Base-by-base conservation (phyloP, 2,329 filamentous ascomycete species). In the Biscogniauxia marginata region DNA sequence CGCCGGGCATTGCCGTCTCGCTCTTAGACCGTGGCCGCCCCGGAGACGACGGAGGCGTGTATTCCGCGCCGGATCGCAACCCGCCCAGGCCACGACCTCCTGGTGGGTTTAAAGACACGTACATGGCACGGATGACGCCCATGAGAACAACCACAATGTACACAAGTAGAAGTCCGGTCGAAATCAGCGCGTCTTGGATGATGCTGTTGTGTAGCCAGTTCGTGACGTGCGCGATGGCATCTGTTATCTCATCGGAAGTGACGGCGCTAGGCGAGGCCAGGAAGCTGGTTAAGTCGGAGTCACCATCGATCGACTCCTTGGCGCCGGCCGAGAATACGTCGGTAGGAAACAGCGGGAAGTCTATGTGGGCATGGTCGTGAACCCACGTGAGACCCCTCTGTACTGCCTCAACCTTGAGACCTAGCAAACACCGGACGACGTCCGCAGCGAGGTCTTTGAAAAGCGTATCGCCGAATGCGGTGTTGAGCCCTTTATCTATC, bases 351-450 rank as follows among this genome's bases (percentile, higher is more conserved):
- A 84, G 74, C 0, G 95, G 95, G 65, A 99, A 88, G 57, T 84
- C 78, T 65, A 99, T 82, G 59, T 95, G 84, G 3, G 95, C 91
- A 70, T 98, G 79, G 63, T 98, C 88, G 66, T 90, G 84, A 9
- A 96, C 89, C 93, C 93, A 99, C 0, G 90, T 96, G n/a, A 98
- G 80, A 11, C 89, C 95, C 68, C 89, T 88, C 71, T 98, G 85
- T 62, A 99, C 85, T 20, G 86, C 84, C 63, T 90, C 85, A 60
- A 98, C 82, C 77, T 98, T 98, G 68, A 96, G 80, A 7, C 88
- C 85, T 62, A 98, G 85, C n/a, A 98, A 80, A 69, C 95, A 98
- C 69, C 90, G 84, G 60, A 97, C 82, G 30, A 97, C 85, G 46
- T 90, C 88, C 67, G 85, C 80, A 67, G 96, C 87, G 0, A 92